phyloP scores from a whole-genome alignment of 2,329 filamentous ascomycete genomes.

The Cytospora mali region DNA sequence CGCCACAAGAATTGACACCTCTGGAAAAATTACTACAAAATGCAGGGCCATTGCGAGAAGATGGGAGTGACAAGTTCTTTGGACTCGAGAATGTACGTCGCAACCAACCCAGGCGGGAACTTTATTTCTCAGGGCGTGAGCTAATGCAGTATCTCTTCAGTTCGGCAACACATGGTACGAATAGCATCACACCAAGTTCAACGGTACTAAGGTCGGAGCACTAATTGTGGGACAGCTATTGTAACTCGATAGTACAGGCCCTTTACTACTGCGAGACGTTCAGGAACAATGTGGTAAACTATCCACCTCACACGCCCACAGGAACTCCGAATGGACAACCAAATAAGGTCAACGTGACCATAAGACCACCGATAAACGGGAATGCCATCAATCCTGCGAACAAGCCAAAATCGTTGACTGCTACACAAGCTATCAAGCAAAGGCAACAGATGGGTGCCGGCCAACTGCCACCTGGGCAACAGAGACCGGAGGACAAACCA shows the following conservation, averaged over 20 bases:
- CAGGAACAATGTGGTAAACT: slow-evolving; percentile 90
- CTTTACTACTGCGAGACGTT: slow-evolving; percentile 95
- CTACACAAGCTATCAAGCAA: slow-evolving; percentile 59
- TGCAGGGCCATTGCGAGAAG: slow-evolving; percentile 76
- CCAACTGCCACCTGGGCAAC: slow-evolving; percentile 57
- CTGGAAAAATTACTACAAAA: slow-evolving; percentile 77
- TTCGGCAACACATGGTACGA: slow-evolving; percentile 96
- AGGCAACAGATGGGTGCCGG: slow-evolving; percentile 57
- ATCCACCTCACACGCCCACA: slow-evolving; percentile 72
- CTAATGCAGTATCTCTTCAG: slow-evolving; percentile 48
- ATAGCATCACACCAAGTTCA: slow-evolving; percentile 21
- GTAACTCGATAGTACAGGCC: slow-evolving; percentile 96
- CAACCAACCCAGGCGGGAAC: slow-evolving; percentile 24
- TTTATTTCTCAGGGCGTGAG: neutral
- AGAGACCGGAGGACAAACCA: slow-evolving; percentile 82
- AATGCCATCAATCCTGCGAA: slow-evolving; percentile 43
- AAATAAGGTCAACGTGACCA: slow-evolving; percentile 61
- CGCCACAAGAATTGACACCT: slow-evolving; percentile 61
- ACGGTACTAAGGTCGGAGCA: slow-evolving; percentile 14
- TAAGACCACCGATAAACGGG: slow-evolving; percentile 60
- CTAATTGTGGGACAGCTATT: slow-evolving; percentile 68
- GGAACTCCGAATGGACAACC: slow-evolving; percentile 66
- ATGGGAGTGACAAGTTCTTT: slow-evolving; percentile 98
- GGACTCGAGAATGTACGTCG: slow-evolving; percentile 91
- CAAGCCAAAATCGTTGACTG: slow-evolving; percentile 56